A percentile compares a stretch with the other conserved stretches of the same genome.
Conservation (phyloP, 495 filamentous ascomycete genomes). For the Tuber aestivum region DNA sequence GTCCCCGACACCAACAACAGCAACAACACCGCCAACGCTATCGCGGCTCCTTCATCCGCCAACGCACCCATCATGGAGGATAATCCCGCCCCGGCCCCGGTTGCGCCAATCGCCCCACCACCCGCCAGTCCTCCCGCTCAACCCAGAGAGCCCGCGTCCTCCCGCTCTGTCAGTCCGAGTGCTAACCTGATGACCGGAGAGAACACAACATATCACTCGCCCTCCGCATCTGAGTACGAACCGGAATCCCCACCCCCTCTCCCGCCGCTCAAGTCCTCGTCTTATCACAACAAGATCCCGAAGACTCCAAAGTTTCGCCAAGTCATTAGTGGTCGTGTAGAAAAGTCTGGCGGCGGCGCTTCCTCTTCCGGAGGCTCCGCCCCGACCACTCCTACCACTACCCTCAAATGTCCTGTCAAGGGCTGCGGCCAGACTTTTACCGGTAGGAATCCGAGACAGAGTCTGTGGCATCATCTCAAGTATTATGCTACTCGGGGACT, state of each 20-base stretch:
- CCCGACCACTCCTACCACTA: slow-evolving; percentile 20
- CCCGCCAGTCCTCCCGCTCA: slow-evolving; percentile 1
- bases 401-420: slow-evolving; percentile 40
- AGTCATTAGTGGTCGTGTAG: slow-evolving; percentile 35
- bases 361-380: slow-evolving; percentile 30
- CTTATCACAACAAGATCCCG: slow-evolving; percentile 28
- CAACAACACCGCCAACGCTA: slow-evolving; percentile 7
- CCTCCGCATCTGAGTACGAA: slow-evolving; percentile 35
- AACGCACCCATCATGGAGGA: slow-evolving; percentile 27
- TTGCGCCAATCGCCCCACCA: slow-evolving; percentile 27
- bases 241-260: slow-evolving; percentile 31
- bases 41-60: background rate
- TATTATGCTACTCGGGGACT: slow-evolving; percentile 41
- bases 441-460: slow-evolving; percentile 41
- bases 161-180: slow-evolving; percentile 30
- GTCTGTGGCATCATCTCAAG: slow-evolving; percentile 40
- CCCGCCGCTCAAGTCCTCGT: slow-evolving; percentile 25
- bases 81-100: slow-evolving; percentile 29
- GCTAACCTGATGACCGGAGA: slow-evolving; percentile 35
- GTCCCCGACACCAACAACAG: background rate
- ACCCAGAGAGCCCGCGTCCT: slow-evolving; percentile 16
- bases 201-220: slow-evolving; percentile 38
- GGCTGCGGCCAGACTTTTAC: slow-evolving; percentile 42
- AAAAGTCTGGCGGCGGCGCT: slow-evolving; percentile 19
- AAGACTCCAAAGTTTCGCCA: slow-evolving; percentile 29